These are phyloP conservation scores for Stachybotrys echinatus DNA, from an alignment of 2,329 filamentous ascomycete species.

Conservation along the genomic window DNA sequence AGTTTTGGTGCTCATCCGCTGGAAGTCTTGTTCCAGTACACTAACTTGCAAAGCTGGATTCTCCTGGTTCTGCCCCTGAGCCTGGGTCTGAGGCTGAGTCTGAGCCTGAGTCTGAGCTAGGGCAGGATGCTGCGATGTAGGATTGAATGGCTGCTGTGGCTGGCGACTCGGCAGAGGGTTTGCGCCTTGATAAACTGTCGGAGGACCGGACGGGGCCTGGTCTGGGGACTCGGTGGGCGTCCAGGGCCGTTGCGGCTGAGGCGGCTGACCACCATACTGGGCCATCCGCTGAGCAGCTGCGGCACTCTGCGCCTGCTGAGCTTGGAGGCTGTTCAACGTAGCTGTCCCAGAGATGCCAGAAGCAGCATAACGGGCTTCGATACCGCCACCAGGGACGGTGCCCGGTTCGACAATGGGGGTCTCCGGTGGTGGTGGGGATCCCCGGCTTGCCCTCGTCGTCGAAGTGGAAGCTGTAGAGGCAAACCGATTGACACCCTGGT, in stretches of 20 bases:
- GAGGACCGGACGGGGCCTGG: slow-evolving; percentile 80
- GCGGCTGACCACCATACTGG: slow-evolving; percentile 58
- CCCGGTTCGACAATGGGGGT: slow-evolving; percentile 76
- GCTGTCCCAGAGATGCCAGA: slow-evolving; percentile 84
- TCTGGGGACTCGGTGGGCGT: slow-evolving; percentile 90
- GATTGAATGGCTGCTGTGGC: slow-evolving; percentile 35
- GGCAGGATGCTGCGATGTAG: slow-evolving; percentile 36
- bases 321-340: slow-evolving; percentile 68
- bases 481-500: slow-evolving; percentile 54
- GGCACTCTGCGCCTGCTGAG: slow-evolving; percentile 60
- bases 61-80: slow-evolving; percentile 20
- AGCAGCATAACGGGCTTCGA: slow-evolving; percentile 87
- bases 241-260: slow-evolving; percentile 61
- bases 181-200: slow-evolving; percentile 84
- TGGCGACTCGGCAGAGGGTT: slow-evolving; percentile 58
- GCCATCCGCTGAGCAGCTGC: slow-evolving; percentile 77
- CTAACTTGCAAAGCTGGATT: slow-evolving; percentile 50
- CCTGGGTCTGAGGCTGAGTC: slow-evolving; percentile 33
- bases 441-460: slow-evolving; percentile 84
- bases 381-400: slow-evolving; percentile 68
- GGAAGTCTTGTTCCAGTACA: slow-evolving; percentile 81
- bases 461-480: slow-evolving; percentile 86
- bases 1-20: slow-evolving; percentile 74
- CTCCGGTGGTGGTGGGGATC: slow-evolving; percentile 91
- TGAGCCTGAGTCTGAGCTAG: slow-evolving; percentile 33